A percentile compares a stretch with the other conserved stretches of the same genome.
These are phyloP conservation scores for Leucosporidium creatinivorum DNA, from an alignment of 768 basidiomycete species.

Conservation along the genomic window DNA sequence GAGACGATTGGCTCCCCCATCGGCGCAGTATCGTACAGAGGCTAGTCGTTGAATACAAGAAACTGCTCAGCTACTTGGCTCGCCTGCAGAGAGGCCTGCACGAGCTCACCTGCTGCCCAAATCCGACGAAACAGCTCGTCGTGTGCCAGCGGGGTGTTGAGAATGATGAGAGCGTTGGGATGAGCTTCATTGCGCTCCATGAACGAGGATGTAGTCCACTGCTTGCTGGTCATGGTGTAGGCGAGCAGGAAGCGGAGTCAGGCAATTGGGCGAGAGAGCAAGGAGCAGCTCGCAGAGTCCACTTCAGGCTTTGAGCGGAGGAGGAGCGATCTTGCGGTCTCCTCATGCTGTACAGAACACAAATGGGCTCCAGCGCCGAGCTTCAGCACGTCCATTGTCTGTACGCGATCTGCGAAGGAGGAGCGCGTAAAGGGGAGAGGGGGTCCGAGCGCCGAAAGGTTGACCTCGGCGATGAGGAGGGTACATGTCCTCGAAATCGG, in stretches of 20 bases:
- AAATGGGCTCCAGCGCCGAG: no score
- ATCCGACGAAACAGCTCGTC: conserved; percentile 54
- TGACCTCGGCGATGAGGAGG: no score
- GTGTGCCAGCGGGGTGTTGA: conserved; percentile 77
- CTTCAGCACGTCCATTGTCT: no score
- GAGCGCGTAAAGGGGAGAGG: background rate
- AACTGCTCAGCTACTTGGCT: conserved; percentile 46
- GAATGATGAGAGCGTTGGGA: conserved; percentile 61
- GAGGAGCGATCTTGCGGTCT: no score
- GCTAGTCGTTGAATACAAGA: conserved; percentile 11
- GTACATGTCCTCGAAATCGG: no score
- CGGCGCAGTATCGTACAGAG: conserved; percentile 54
- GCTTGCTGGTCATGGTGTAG: background rate
- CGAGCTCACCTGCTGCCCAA: conserved; percentile 45
- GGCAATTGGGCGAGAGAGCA: no score
- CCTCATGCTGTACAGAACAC: no score
- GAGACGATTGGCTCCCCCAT: conserved; percentile 80
- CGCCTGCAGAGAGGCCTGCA: conserved; percentile 2
- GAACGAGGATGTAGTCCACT: background rate
- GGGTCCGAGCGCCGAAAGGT: no score
- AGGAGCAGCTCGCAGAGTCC: no score
- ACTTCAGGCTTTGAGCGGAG: no score
- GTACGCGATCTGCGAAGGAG: background rate
- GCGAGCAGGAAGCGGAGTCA: background rate
- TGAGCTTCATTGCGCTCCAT: background rate